phyloP scores from a whole-genome alignment of 2,329 filamentous ascomycete species.

The Ceratocystis lukuohia region DNA sequence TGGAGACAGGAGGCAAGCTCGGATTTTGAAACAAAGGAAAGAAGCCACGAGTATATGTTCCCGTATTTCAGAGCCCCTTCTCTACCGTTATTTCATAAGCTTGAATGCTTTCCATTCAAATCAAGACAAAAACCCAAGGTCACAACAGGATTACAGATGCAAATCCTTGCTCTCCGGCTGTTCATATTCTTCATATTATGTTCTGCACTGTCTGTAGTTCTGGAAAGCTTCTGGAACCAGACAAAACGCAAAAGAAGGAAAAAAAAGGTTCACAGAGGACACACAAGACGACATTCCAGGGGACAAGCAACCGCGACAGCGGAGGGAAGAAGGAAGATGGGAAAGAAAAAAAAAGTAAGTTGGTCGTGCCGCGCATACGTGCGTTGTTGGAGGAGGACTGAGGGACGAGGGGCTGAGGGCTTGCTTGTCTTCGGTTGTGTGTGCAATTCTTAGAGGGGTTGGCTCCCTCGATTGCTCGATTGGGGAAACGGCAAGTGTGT shows the following conservation, averaged over 20 bases:
- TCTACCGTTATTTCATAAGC: not conserved
- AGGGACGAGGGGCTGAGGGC: not conserved
- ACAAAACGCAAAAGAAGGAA: not conserved
- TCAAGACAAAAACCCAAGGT: not conserved
- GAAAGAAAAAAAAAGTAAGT: not conserved
- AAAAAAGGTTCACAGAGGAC: not conserved
- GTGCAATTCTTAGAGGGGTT: not conserved
- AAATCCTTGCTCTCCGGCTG: not conserved
- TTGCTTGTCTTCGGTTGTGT: not conserved
- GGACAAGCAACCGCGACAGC: not conserved
- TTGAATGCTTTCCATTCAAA: not conserved
- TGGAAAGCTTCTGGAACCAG: slow-evolving; percentile 13
- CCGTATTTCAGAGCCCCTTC: not conserved
- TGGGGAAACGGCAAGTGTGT: not conserved
- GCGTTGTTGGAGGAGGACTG: not conserved
- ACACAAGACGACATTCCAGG: not conserved
- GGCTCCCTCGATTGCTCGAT: not conserved
- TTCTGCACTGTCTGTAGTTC: slow-evolving; percentile 7
- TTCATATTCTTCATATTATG: not conserved
- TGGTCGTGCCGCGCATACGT: not conserved
- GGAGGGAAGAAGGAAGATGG: not conserved
- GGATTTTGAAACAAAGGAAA: slow-evolving; percentile 6
- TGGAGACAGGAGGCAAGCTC: not conserved
- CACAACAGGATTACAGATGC: not conserved
- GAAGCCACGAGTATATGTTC: not conserved